Percentiles rank a stretch among this genome's conserved stretches.
These are phyloP conservation scores for Tolypocladium capitatum DNA, from an alignment of 2,329 filamentous ascomycete species.

Conservation along the genomic window DNA sequence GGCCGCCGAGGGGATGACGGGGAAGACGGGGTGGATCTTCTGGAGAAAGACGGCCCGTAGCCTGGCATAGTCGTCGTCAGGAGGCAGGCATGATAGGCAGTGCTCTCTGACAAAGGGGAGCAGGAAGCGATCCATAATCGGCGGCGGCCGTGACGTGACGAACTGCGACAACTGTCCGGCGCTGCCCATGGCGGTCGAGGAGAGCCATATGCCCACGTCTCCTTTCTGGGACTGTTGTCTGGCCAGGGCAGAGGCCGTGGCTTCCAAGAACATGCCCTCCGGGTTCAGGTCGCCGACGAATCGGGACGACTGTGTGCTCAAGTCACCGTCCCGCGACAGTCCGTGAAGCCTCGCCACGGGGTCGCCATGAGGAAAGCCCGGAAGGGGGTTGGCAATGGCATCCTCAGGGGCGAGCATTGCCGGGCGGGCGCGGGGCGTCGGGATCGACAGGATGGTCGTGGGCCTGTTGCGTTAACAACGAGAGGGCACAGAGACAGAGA, in stretches of 20 bases:
- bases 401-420: background rate
- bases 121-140: constrained; percentile 26
- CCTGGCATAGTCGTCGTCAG: constrained; percentile 29
- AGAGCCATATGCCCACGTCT: constrained; percentile 44
- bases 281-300: constrained; percentile 48
- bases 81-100: constrained; percentile 34
- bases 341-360: background rate
- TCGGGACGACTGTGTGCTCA: constrained; percentile 21
- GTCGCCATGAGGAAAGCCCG: background rate
- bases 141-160: constrained; percentile 22
- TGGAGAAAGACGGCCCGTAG: constrained; percentile 34
- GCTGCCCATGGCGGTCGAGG: constrained; percentile 13
- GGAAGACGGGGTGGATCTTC: constrained; percentile 42
- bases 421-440: background rate
- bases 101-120: constrained; percentile 30
- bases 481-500: background rate
- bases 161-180: constrained; percentile 21
- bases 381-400: background rate
- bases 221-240: constrained; percentile 30
- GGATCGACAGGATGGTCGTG: background rate
- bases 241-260: constrained; percentile 24
- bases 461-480: background rate
- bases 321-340: background rate
- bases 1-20: constrained; percentile 29
- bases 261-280: constrained; percentile 45